Percentiles rank a stretch among this genome's conserved stretches.
Conservation (phyloP, 2,329 filamentous ascomycete genomes). For the Herpotrichia juniperi region DNA sequence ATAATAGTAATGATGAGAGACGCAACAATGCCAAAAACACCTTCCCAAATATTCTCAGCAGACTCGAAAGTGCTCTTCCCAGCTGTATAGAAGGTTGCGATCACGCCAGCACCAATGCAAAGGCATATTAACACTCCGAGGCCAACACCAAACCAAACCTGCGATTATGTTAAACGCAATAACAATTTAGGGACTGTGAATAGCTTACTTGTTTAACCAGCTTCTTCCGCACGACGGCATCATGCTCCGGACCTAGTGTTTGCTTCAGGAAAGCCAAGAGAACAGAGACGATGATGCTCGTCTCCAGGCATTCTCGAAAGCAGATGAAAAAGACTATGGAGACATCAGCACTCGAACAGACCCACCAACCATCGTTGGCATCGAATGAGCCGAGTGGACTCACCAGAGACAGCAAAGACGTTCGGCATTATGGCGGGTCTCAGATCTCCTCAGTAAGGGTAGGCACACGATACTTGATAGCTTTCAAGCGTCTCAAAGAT, state of each 20-base stretch:
- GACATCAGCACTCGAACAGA: not conserved
- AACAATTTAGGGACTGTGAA: not conserved
- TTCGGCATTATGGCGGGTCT: slow-evolving; percentile 58
- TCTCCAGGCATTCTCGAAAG: slow-evolving; percentile 85
- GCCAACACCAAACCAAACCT: slow-evolving; percentile 73
- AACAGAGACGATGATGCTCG: slow-evolving; percentile 85
- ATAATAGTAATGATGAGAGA: slow-evolving; percentile 81
- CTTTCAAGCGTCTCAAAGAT: too few relatives aligned
- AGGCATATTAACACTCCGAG: slow-evolving; percentile 69
- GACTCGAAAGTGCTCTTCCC: slow-evolving; percentile 70
- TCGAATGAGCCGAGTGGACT: slow-evolving; percentile 13
- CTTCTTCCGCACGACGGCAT: slow-evolving; percentile 68
- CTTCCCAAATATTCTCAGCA: slow-evolving; percentile 81
- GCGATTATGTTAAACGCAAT: slow-evolving; percentile 13
- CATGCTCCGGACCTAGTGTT: slow-evolving; percentile 70
- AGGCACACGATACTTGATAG: not conserved
- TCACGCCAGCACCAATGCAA: slow-evolving; percentile 67
- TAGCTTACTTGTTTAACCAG: slow-evolving; percentile 65
- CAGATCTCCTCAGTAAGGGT: not conserved
- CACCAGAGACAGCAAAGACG: slow-evolving; percentile 74
- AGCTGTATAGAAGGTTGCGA: slow-evolving; percentile 75
- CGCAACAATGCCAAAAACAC: slow-evolving; percentile 76
- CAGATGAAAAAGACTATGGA: slow-evolving; percentile 80
- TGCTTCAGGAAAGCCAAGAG: slow-evolving; percentile 85
- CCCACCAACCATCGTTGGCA: not conserved